A percentile compares a stretch with the other conserved stretches of the same genome.
These are phyloP conservation scores for Leccinum ochraceum DNA, from an alignment of 768 basidiomycete genomes.

Conservation along the genomic window DNA sequence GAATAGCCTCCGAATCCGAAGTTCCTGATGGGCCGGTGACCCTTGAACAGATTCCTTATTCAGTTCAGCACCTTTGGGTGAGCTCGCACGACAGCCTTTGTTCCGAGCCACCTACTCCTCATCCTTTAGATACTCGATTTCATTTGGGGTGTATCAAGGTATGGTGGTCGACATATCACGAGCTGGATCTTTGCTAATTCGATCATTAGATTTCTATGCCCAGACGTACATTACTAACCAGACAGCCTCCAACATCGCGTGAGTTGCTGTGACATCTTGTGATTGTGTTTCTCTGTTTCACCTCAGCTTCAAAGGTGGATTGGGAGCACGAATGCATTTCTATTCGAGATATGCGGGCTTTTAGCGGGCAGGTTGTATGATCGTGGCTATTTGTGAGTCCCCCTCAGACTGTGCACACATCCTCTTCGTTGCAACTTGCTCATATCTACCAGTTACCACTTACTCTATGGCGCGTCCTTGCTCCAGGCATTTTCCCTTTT, in stretches of 20 bases:
- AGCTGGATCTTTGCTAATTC: not conserved
- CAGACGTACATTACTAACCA: constrained; percentile 38
- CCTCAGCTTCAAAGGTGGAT: constrained; percentile 36
- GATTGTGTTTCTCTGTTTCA: constrained; percentile 2
- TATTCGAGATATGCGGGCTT: constrained; percentile 46
- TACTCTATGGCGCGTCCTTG: constrained; percentile 31
- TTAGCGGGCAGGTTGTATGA: constrained; percentile 52
- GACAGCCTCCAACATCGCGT: constrained; percentile 43
- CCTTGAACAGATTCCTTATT: constrained; percentile 34
- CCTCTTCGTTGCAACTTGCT: constrained; percentile 1
- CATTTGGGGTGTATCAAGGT: constrained; percentile 49
- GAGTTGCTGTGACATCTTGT: constrained; percentile 12
- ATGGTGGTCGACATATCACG: not conserved
- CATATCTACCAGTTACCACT: constrained; percentile 20
- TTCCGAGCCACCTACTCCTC: not conserved
- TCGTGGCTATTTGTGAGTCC: constrained; percentile 50
- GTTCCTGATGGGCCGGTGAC: constrained; percentile 1
- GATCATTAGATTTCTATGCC: constrained; percentile 39
- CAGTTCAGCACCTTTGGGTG: constrained; percentile 43
- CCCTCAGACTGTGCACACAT: not conserved
- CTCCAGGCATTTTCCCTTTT: constrained; percentile 38
- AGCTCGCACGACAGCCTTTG: constrained; percentile 1
- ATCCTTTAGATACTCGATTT: constrained; percentile 34
- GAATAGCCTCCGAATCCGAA: not conserved
- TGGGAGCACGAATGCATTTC: constrained; percentile 50